A percentile compares a stretch with the other conserved stretches of the same genome.
These are phyloP conservation scores for Phoma sp. DNA, from an alignment of 2,329 filamentous ascomycete genomes.

Conservation along the genomic window DNA sequence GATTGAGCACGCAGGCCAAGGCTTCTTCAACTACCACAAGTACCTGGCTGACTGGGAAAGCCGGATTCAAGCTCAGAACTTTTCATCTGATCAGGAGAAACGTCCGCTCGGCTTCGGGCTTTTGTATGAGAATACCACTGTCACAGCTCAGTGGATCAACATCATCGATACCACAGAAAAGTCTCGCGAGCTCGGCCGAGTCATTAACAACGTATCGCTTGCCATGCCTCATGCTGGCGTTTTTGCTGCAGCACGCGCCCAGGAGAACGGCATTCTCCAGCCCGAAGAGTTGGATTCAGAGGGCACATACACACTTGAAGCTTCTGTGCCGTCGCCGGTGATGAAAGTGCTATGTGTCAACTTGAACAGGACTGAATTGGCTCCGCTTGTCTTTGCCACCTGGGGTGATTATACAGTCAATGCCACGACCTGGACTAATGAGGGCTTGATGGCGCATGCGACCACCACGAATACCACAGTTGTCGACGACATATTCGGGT, in stretches of 20 bases:
- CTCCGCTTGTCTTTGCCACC: conserved; percentile 66
- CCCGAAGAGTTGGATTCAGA: conserved; percentile 65
- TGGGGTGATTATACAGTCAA: conserved; percentile 58
- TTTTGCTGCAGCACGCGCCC: conserved; percentile 66
- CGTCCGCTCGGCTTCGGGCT: conserved; percentile 68
- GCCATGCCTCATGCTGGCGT: conserved; percentile 78
- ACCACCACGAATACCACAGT: conserved; percentile 50
- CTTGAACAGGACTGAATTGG: conserved; percentile 64
- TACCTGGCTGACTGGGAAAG: conserved; percentile 64
- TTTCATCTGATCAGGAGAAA: conserved; percentile 50
- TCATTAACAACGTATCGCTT: conserved; percentile 77
- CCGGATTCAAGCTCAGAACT: conserved; percentile 54
- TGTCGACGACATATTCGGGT: conserved; percentile 58
- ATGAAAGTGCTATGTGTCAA: conserved; percentile 77
- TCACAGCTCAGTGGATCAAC: conserved; percentile 73
- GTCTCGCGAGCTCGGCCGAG: conserved; percentile 58
- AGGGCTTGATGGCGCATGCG: conserved; percentile 17
- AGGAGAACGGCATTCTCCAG: conserved; percentile 70
- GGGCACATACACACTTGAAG: conserved; percentile 70
- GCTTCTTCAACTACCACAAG: conserved; percentile 71
- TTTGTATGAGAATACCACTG: conserved; percentile 74
- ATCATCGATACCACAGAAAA: conserved; percentile 60
- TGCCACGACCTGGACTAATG: conserved; percentile 26
- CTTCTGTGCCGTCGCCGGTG: conserved; percentile 72
- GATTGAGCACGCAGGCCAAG: conserved; percentile 71